Base-by-base conservation (phyloP, 352 stramenopile genomes). In the Globisporangium canariense region DNA sequence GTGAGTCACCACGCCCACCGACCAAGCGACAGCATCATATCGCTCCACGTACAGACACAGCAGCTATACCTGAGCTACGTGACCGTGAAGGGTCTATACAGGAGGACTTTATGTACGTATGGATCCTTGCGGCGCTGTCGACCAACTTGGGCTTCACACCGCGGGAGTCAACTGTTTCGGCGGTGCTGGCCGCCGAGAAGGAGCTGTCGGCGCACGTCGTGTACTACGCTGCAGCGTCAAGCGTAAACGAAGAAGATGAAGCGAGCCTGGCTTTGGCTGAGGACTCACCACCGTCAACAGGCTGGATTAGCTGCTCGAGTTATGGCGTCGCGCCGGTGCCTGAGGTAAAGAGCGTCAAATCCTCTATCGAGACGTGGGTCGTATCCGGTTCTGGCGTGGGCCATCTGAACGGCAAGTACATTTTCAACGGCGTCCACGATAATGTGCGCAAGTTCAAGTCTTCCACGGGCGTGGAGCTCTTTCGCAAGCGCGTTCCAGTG, bases 331-430 rank as follows among this genome's bases (percentile, higher is more conserved):
- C 57, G 10, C 78, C 80, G 18, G 57, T 61, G 14, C 83, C 83
- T 13, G 49, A 56, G 34, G 22, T 90, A 1, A 63, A 20, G 0
- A 47, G 43, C 3, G 16, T 77, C 3, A 81, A 83, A 57, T 83
- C 80, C 2, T 79, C 81, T 2, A 75, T 91, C 7, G 81, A 91
- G 32, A 86, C 83, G 13, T 89, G 79, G 79, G 57, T 77, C 3
- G 75, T 91, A 0, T 58, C 53, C 47, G 83, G 81, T 22, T 83
- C 85, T 25, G 85, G 85, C 5, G 64, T 75, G 0, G 62, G 60
- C 0, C 73, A 86, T 55, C 55, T 91, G 3, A 93, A 93, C 53
- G 81, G 81, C 3, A 80, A 78, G 13, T 91, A 90, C 50, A 74
- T 93, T 28, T 65, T 77, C 4, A 85, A 55, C 52, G 85, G 85